Conservation (phyloP, 2,329 filamentous ascomycete genomes). For the Akanthomyces uredinophilus region DNA sequence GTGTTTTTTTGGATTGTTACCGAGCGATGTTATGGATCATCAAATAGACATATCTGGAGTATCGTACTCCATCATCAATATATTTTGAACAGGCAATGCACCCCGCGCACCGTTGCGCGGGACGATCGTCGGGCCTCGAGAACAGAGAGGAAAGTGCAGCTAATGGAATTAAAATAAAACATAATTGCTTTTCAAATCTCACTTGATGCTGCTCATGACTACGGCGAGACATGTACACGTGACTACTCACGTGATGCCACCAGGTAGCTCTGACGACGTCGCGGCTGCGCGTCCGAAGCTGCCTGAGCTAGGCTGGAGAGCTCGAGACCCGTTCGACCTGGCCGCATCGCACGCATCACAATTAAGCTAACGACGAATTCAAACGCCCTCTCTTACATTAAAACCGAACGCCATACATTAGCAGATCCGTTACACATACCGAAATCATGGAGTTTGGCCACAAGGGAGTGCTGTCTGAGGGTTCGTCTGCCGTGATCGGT, state of each 20-base stretch:
- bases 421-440: not conserved
- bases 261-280: constrained; percentile 14
- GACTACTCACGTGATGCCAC: not conserved
- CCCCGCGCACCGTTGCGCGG: not conserved
- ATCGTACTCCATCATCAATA: constrained; percentile 4
- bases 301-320: constrained; percentile 16
- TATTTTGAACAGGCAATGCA: not conserved
- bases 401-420: not conserved
- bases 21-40: not conserved
- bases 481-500: constrained; percentile 35
- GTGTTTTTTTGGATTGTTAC: not conserved
- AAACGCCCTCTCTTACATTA: not conserved
- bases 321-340: constrained; percentile 8
- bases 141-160: no score
- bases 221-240: not conserved
- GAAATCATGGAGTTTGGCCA: constrained; percentile 57
- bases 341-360: constrained; percentile 6
- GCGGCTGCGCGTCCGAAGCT: constrained; percentile 17
- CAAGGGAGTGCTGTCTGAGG: constrained; percentile 59
- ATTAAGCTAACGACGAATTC: not conserved
- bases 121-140: no score
- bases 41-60: not conserved
- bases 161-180: not conserved
- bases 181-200: not conserved
- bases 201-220: not conserved